phyloP scores from a whole-genome alignment of 78 protist genomes.

The Neovahlkampfia damariscottae region DNA sequence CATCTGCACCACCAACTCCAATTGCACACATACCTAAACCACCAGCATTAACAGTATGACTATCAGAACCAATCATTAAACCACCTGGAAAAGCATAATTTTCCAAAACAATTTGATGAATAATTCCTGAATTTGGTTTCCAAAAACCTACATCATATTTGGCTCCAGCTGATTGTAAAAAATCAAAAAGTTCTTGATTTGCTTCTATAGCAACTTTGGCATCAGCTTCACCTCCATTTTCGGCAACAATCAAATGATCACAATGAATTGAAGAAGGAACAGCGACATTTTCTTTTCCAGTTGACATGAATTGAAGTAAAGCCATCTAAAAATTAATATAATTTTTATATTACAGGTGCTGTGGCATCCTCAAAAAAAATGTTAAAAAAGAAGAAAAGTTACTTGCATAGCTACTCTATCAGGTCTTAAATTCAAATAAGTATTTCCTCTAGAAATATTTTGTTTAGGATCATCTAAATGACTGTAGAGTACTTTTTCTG shows the following conservation, averaged over 20 bases:
- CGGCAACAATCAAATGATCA: constrained; percentile 81
- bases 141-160: constrained; percentile 80
- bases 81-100: constrained; percentile 81
- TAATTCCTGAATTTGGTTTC: constrained; percentile 87
- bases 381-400: too few species aligned
- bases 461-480: constrained; percentile 60
- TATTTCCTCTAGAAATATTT: constrained; percentile 46
- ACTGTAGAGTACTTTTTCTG: constrained; percentile 80
- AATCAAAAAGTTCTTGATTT: constrained; percentile 82
- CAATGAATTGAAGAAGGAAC: constrained; percentile 89
- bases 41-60: constrained; percentile 83
- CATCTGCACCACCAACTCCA: constrained; percentile 82
- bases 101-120: constrained; percentile 89
- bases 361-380: too few species aligned
- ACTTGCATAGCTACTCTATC: constrained; percentile 92
- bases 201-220: constrained; percentile 38
- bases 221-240: constrained; percentile 55
- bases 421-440: constrained; percentile 75
- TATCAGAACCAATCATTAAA: constrained; percentile 65
- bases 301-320: constrained; percentile 79
- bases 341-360: constrained; percentile 40
- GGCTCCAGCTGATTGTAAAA: constrained; percentile 54
- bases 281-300: constrained; percentile 73
- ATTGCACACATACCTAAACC: constrained; percentile 21
- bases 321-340: constrained; percentile 66